Conservation (phyloP, 805 yeast species). For the Lachancea kluyveri region DNA sequence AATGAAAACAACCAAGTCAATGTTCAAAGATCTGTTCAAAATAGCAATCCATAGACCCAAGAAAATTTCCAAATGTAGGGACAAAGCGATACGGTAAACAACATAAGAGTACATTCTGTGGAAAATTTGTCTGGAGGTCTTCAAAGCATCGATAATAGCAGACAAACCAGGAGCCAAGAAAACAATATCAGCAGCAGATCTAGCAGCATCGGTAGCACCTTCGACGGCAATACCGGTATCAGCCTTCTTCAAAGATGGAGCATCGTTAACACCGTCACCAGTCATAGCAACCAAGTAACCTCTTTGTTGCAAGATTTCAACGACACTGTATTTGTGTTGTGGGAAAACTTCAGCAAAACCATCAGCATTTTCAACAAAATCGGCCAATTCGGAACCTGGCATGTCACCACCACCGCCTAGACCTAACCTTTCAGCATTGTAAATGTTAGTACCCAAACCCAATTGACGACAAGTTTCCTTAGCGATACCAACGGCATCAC, state of each 20-base stretch:
- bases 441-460: conserved; percentile 93
- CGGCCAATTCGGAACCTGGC: conserved; percentile 97
- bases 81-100: conserved; percentile 95
- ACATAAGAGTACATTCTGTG: conserved; percentile 98
- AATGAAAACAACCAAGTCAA: conserved; percentile 90
- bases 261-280: conserved; percentile 99
- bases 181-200: conserved; percentile 95
- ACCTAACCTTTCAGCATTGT: conserved; percentile 95
- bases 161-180: conserved; percentile 93
- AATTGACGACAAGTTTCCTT: conserved; percentile 97
- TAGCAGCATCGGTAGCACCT: conserved; percentile 96
- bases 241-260: conserved; percentile 95
- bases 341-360: conserved; percentile 99
- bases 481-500: conserved; percentile 99
- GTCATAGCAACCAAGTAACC: conserved; percentile 98
- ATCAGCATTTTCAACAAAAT: conserved; percentile 94
- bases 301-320: conserved; percentile 90
- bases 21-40: conserved; percentile 77
- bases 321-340: conserved; percentile 94
- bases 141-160: conserved; percentile 89
- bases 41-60: conserved; percentile 96
- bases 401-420: conserved; percentile 93
- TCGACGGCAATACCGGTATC: conserved; percentile 97
- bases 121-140: conserved; percentile 95
- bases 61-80: conserved; percentile 90